Evolutionary conservation across 164 flowering plant species (phyloP).

Genomic region (Amborella trichopoda): DNA sequence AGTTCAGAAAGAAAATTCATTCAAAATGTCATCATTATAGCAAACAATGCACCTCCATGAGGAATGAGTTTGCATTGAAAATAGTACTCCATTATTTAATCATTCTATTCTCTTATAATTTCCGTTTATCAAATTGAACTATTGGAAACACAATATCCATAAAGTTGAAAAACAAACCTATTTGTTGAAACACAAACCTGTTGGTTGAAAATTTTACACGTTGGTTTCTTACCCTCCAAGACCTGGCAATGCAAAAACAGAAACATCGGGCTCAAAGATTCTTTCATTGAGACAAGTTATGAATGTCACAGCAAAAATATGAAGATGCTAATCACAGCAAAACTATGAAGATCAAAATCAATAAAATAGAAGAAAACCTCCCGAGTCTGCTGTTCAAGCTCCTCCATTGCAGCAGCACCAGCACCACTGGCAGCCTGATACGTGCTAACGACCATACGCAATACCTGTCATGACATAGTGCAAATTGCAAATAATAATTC

Average conservation of each 20-base stretch:
- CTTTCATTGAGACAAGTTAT: not conserved
- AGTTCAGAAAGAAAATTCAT: no score
- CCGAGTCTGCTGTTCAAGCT: constrained; percentile 88
- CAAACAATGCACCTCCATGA: no score
- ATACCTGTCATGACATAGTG: constrained; percentile 35
- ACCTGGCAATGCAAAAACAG: constrained; percentile 31
- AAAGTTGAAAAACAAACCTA: not conserved
- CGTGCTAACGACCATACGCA: constrained; percentile 97
- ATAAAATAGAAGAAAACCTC: constrained; percentile 43
- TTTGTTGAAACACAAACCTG: constrained; percentile 40
- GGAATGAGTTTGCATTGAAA: no score
- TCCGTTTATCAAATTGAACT: no score
- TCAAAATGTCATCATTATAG: no score
- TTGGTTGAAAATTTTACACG: constrained; percentile 79
- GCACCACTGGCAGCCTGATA: constrained; percentile 99
- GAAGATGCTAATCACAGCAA: no score
- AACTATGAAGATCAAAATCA: not conserved
- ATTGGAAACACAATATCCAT: no score
- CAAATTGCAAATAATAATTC: no score
- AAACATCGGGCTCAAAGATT: not conserved
- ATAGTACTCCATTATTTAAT: no score
- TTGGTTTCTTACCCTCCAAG: constrained; percentile 78
- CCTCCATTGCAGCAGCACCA: constrained; percentile 99
- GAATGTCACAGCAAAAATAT: not conserved
- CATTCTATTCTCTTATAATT: no score